Base-by-base conservation (phyloP, 164 flowering plant species). In the Aristolochia contorta region DNA sequence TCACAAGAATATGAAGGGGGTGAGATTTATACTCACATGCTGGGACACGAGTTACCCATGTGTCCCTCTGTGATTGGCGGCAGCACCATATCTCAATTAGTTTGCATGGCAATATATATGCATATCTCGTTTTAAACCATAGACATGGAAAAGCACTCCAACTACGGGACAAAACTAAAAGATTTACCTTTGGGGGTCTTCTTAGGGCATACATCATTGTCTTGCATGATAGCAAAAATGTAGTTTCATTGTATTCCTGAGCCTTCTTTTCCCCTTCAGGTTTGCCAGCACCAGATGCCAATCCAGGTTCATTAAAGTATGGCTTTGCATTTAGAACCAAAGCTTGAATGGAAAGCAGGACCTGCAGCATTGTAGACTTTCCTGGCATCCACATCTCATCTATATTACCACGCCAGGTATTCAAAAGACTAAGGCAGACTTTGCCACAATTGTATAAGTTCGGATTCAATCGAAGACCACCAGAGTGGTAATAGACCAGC, bases 401-500 rank as follows among this genome's bases (percentile, higher is more conserved):
- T 58, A 62, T 54, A 51, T 60, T 65, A 19, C 96, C 98, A 48
- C 51, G 23, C 96, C 97, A 92, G 20, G 98, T 92, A 61, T 81
- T 81, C 46, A 92, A 82, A 69, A 92, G 97, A 71, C 98, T 92
- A 24, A 92, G 88, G 67, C 98, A 92, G 32, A 92, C 98, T 74
- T 87, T 89, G 51, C 98, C 98, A 69, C 73, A 71, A 5, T 66
- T 22, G 41, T 92, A 89, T 71, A 92, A 61, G 70, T 92, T 89
- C 14, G 98, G 96, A 69, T 92, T 92, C 33, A 89, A 63, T 20
- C 93, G 78, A 63, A 83, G 84, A n/a, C 96, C 96, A 60, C 86
- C 76, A 27, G 98, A 80, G 60, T 84, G 78, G 74, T 87, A 87
- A 64, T 86, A 22, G 21, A 89, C 97, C 43, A 18, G 57, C 98